A percentile compares a stretch with the other conserved stretches of the same genome.
phyloP scores from a whole-genome alignment of 2,329 filamentous ascomycete species.

The Mycosphaerella sp. region DNA sequence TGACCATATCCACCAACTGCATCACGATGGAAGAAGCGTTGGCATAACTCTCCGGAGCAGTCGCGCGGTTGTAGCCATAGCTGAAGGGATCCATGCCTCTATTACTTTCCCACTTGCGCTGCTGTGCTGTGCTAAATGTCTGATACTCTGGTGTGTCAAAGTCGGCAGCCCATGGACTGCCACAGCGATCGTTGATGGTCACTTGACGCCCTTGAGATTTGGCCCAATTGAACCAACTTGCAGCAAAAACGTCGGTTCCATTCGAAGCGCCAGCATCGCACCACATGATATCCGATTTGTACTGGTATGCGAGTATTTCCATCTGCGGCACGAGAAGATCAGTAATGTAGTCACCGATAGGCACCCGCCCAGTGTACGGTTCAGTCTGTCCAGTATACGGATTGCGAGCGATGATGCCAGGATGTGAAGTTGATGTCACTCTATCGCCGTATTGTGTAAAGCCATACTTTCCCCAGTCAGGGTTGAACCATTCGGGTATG shows the following conservation, averaged over 20 bases:
- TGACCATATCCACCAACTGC: slow-evolving; percentile 23
- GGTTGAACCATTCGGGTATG: slow-evolving; percentile 48
- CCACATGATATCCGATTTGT: slow-evolving; percentile 47
- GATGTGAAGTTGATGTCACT: slow-evolving; percentile 10
- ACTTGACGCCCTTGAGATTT: slow-evolving; percentile 18
- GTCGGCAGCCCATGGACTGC: background rate
- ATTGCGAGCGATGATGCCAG: slow-evolving; percentile 15
- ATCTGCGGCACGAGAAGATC: slow-evolving; percentile 46
- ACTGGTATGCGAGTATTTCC: slow-evolving; percentile 40
- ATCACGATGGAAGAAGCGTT: slow-evolving; percentile 17
- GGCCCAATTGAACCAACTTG: slow-evolving; percentile 41
- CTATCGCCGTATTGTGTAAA: slow-evolving; percentile 31
- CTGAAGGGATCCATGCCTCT: slow-evolving; percentile 22
- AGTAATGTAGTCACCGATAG: slow-evolving; percentile 38
- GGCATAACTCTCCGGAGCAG: slow-evolving; percentile 13
- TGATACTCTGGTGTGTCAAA: slow-evolving; percentile 19
- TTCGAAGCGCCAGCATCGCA: slow-evolving; percentile 40
- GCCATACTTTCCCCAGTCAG: slow-evolving; percentile 31
- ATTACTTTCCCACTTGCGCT: slow-evolving; percentile 22
- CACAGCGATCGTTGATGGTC: slow-evolving; percentile 8
- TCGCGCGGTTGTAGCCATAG: slow-evolving; percentile 21
- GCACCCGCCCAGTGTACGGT: slow-evolving; percentile 21
- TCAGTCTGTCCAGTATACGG: slow-evolving; percentile 27
- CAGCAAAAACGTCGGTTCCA: slow-evolving; percentile 17
- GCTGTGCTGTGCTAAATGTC: background rate